These are phyloP conservation scores for Boletus insuetus DNA, from an alignment of 768 basidiomycete species.

Conservation along the genomic window DNA sequence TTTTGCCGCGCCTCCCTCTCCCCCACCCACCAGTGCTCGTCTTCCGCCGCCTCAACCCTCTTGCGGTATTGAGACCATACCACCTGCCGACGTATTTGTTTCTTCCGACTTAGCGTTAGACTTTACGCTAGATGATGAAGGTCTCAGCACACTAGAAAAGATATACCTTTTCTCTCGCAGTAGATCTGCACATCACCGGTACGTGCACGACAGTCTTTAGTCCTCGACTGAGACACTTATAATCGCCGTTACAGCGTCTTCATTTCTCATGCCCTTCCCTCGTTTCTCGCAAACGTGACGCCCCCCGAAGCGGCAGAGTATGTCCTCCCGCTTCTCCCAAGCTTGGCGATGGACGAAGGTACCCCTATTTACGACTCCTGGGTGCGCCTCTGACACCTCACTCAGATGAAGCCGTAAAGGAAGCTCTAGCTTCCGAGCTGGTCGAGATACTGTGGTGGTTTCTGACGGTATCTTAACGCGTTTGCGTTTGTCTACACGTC, in stretches of 20 bases:
- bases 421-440: slow-evolving; percentile 79
- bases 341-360: slow-evolving; percentile 87
- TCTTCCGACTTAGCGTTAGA: slow-evolving; percentile 34
- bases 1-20: slow-evolving; percentile 21
- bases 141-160: slow-evolving; percentile 80
- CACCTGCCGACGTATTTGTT: slow-evolving; percentile 24
- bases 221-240: neutral
- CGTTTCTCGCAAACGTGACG: slow-evolving; percentile 70
- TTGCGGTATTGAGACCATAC: slow-evolving; percentile 28
- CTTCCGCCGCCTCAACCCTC: slow-evolving; percentile 23
- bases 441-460: slow-evolving; percentile 92
- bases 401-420: slow-evolving; percentile 82
- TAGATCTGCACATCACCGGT: slow-evolving; percentile 60
- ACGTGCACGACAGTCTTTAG: slow-evolving; percentile 5
- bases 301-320: slow-evolving; percentile 91
- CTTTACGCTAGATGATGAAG: slow-evolving; percentile 68
- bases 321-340: slow-evolving; percentile 84
- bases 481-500: neutral
- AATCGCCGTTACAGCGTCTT: slow-evolving; percentile 56
- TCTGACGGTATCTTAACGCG: slow-evolving; percentile 50
- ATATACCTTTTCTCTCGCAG: slow-evolving; percentile 89
- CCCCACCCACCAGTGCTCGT: slow-evolving; percentile 23
- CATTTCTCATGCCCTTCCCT: slow-evolving; percentile 81
- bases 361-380: slow-evolving; percentile 6
- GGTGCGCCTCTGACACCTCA: slow-evolving; percentile 7